Percentiles rank a stretch among this genome's conserved stretches.
phyloP scores from a whole-genome alignment of 148 eudicot genomes.

The Selenicereus undatus region DNA sequence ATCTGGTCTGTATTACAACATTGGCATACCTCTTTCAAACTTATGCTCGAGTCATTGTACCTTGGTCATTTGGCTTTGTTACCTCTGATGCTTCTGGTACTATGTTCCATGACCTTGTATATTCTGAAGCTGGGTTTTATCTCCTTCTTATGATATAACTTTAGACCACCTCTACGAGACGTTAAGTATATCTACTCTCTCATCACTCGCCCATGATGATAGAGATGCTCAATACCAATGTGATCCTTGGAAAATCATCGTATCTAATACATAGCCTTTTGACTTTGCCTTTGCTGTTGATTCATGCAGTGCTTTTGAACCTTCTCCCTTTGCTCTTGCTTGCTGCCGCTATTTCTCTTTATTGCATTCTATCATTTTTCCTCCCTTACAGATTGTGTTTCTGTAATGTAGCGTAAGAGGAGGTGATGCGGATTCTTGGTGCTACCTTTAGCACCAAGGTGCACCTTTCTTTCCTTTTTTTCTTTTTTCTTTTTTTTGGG shows the following conservation, averaged over 20 bases:
- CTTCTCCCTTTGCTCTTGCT: background rate
- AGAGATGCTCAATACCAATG: background rate
- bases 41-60: no score
- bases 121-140: no score
- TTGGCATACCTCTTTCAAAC: no score
- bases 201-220: background rate
- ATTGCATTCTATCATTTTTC: background rate
- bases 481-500: background rate
- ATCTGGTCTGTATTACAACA: no score
- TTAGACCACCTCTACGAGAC: no score
- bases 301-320: background rate
- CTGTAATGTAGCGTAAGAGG: no score
- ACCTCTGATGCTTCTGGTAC: no score
- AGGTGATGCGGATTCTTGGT: background rate
- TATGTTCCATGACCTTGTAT: no score
- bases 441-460: background rate
- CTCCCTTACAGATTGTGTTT: background rate
- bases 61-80: no score
- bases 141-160: no score
- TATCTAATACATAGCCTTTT: background rate
- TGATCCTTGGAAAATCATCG: background rate
- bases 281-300: background rate
- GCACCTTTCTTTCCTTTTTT: background rate
- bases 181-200: background rate
- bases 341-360: background rate